These are phyloP conservation scores for Mortierella sp. DNA, from an alignment of 371 early-diverging fungal genomes.

Conservation along the genomic window DNA sequence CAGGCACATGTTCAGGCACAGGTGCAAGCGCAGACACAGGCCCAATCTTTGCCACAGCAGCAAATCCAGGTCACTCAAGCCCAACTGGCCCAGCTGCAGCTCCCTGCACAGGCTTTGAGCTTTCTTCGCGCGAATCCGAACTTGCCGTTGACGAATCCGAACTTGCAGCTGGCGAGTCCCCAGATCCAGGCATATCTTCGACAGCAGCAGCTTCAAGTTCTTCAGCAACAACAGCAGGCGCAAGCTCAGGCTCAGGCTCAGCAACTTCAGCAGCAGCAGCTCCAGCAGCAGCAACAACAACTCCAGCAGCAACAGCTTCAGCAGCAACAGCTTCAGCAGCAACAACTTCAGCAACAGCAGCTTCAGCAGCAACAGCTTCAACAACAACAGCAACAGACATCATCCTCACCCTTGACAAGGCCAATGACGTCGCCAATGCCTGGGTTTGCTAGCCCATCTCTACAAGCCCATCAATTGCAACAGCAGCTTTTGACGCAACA, in stretches of 20 bases:
- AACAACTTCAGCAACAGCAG: constrained; percentile 27
- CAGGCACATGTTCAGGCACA: constrained; percentile 45
- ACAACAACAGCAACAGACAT: constrained; percentile 37
- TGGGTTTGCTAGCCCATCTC: constrained; percentile 43
- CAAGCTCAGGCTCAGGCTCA: neutral
- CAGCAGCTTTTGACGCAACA: constrained; percentile 9
- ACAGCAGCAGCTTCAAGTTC: constrained; percentile 31
- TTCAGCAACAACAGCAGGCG: constrained; percentile 21
- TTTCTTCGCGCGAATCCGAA: constrained; percentile 33
- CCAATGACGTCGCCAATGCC: constrained; percentile 51
- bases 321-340: constrained; percentile 23
- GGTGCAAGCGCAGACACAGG: constrained; percentile 47
- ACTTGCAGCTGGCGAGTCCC: no score
- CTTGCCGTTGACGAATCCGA: constrained; percentile 20
- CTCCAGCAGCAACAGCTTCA: constrained; percentile 13
- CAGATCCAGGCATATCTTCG: constrained; percentile 38
- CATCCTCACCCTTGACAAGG: constrained; percentile 42
- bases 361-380: constrained; percentile 35
- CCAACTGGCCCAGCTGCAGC: constrained; percentile 30
- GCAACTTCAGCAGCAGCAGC: constrained; percentile 21
- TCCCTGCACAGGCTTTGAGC: constrained; percentile 32
- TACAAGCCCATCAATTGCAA: constrained; percentile 43
- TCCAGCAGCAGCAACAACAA: constrained; percentile 21
- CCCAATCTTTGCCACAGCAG: constrained; percentile 35
- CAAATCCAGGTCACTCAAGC: constrained; percentile 33